phyloP scores from a whole-genome alignment of 2,329 filamentous ascomycete species.

The Talaromyces sp. region DNA sequence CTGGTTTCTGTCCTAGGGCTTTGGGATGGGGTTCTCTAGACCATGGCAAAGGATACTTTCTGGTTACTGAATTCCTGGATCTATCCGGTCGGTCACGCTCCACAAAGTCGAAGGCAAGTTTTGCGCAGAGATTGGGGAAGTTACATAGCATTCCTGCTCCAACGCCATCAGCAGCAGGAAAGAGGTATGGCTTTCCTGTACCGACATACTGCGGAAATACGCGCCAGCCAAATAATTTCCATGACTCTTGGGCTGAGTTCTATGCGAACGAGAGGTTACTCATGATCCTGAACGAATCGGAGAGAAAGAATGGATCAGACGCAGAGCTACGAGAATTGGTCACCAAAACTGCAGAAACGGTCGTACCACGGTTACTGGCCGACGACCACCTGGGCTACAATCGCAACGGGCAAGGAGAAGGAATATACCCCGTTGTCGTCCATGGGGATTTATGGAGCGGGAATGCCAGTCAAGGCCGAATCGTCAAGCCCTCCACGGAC shows the following conservation, averaged over 20 bases:
- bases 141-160: constrained; percentile 75
- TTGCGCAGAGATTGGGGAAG: constrained; percentile 73
- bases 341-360: constrained; percentile 57
- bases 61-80: constrained; percentile 77
- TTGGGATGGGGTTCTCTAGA: constrained; percentile 65
- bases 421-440: constrained; percentile 71
- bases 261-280: constrained; percentile 73
- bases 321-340: constrained; percentile 59
- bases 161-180: constrained; percentile 21
- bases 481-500: constrained; percentile 44
- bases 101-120: constrained; percentile 40
- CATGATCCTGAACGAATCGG: constrained; percentile 57
- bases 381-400: constrained; percentile 59
- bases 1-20: constrained; percentile 70
- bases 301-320: constrained; percentile 62
- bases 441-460: constrained; percentile 95
- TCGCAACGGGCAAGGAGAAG: constrained; percentile 43
- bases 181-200: constrained; percentile 75
- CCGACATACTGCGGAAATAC: constrained; percentile 84
- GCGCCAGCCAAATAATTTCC: constrained; percentile 72
- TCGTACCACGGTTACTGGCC: constrained; percentile 74
- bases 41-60: constrained; percentile 44
- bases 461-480: constrained; percentile 66
- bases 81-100: constrained; percentile 46
- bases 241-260: constrained; percentile 75